Conservation (phyloP, 2,329 filamentous ascomycete species). For the Septoria linicola region DNA sequence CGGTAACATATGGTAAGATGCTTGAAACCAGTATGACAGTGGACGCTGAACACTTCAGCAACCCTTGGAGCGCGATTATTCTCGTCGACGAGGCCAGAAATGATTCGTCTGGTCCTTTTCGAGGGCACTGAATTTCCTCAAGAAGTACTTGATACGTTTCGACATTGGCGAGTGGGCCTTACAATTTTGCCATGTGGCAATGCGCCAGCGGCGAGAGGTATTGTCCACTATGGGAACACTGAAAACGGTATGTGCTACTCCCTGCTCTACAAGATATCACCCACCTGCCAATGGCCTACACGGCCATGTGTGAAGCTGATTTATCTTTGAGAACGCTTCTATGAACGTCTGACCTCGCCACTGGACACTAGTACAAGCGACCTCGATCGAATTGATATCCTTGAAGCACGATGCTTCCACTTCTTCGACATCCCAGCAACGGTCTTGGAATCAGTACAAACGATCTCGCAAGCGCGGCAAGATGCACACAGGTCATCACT, state of each 20-base stretch:
- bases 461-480: slow-evolving; percentile 9
- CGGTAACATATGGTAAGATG: slow-evolving; percentile 25
- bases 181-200: slow-evolving; percentile 16
- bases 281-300: no score
- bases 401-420: slow-evolving; percentile 23
- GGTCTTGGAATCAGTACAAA: slow-evolving; percentile 16
- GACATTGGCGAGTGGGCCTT: slow-evolving; percentile 27
- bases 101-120: slow-evolving; percentile 27
- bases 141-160: slow-evolving; percentile 20
- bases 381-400: slow-evolving; percentile 9
- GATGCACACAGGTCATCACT: background rate
- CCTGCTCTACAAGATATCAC: background rate
- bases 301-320: background rate
- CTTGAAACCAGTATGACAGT: background rate
- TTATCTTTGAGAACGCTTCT: slow-evolving; percentile 21
- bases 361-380: slow-evolving; percentile 23
- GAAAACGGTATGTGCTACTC: slow-evolving; percentile 18
- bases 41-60: slow-evolving; percentile 21
- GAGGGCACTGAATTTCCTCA: slow-evolving; percentile 30
- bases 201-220: slow-evolving; percentile 27
- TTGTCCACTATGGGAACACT: slow-evolving; percentile 28
- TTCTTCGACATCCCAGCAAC: slow-evolving; percentile 31
- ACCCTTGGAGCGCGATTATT: slow-evolving; percentile 31
- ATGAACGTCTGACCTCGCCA: slow-evolving; percentile 29
- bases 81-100: background rate